phyloP scores from a whole-genome alignment of 805 yeast species.

The Candida gorgasii region DNA sequence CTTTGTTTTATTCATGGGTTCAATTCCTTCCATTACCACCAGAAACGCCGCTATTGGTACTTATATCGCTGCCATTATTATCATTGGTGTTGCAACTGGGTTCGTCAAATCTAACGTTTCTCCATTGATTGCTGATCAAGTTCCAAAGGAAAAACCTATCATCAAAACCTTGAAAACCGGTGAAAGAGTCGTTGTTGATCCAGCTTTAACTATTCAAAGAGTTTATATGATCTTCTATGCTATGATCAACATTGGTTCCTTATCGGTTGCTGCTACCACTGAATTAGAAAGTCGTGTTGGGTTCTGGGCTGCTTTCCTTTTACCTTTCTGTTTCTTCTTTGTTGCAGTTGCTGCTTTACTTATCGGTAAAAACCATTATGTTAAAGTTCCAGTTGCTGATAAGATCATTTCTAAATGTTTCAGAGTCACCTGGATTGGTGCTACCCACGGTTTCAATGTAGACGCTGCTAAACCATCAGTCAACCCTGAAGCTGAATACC shows the following conservation, averaged over 20 bases:
- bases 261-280: conserved; percentile 76
- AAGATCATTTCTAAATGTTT: conserved; percentile 59
- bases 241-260: conserved; percentile 74
- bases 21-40: conserved; percentile 58
- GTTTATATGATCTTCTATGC: conserved; percentile 76
- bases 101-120: conserved; percentile 78
- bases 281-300: conserved; percentile 66
- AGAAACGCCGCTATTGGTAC: conserved; percentile 63
- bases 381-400: conserved; percentile 61
- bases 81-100: conserved; percentile 78
- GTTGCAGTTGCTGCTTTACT: conserved; percentile 52
- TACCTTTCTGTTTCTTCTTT: conserved; percentile 63
- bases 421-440: conserved; percentile 41
- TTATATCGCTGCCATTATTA: conserved; percentile 52
- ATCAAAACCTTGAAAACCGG: conserved; percentile 41
- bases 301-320: conserved; percentile 71
- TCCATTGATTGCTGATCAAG: conserved; percentile 69
- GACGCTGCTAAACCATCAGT: conserved; percentile 59
- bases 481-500: conserved; percentile 46
- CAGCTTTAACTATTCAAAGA: conserved; percentile 68
- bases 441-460: conserved; percentile 49
- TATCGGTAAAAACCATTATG: conserved; percentile 56
- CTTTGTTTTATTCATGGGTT: conserved; percentile 65
- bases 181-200: conserved; percentile 52
- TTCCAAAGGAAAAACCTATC: conserved; percentile 41